These are phyloP conservation scores for Carex sylvatica DNA, from an alignment of 202 grass and related monocot species.

Conservation along the genomic window DNA sequence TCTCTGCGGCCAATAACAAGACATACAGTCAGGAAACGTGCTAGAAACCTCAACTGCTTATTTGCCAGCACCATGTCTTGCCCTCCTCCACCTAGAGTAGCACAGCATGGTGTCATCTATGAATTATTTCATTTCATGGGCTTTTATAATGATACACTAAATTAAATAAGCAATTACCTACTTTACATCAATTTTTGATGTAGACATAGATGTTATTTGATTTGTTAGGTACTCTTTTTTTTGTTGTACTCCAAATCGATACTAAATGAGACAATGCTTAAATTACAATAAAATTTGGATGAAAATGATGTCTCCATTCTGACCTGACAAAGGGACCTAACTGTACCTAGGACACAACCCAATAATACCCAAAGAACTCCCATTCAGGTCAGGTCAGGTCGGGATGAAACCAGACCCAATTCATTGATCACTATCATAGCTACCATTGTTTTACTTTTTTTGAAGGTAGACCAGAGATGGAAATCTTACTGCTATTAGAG, in stretches of 20 bases:
- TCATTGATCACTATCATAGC: not conserved
- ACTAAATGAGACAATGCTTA: not conserved
- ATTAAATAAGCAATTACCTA: not conserved
- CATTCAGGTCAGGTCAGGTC: not conserved
- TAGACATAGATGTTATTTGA: not conserved
- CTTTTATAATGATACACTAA: not conserved
- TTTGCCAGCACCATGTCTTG: constrained; percentile 47
- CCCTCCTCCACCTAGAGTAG: constrained; percentile 14
- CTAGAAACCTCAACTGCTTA: constrained; percentile 93
- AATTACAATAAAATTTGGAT: not conserved
- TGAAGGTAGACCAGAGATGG: not conserved
- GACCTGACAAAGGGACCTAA: not conserved
- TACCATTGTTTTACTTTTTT: not conserved
- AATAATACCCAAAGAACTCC: not conserved
- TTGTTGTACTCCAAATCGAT: not conserved
- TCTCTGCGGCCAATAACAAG: constrained; percentile 61
- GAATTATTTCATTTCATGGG: not conserved
- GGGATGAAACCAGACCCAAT: not conserved
- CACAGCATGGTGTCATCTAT: not conserved
- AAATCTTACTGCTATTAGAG: constrained; percentile 19
- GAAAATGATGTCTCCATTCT: not conserved
- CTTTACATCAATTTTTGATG: not conserved
- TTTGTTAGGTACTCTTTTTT: not conserved
- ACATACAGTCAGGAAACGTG: constrained; percentile 80
- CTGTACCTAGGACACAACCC: not conserved